These are phyloP conservation scores for Wickerhamiella allomyrinae DNA, from an alignment of 805 yeast species.

Conservation along the genomic window DNA sequence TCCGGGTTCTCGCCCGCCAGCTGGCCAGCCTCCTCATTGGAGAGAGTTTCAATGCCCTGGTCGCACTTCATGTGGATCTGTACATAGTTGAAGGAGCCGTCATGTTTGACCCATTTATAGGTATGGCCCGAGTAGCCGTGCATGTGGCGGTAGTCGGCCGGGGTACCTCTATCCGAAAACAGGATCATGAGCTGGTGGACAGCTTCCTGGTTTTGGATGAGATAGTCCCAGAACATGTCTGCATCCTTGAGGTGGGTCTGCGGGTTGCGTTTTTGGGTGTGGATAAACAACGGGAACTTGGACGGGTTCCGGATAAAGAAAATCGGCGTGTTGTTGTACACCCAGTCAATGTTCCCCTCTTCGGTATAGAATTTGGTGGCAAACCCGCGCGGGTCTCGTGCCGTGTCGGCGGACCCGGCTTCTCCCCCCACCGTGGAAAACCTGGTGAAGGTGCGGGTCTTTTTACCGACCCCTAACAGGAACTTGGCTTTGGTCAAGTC, in stretches of 20 bases:
- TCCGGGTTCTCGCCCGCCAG: slow-evolving; percentile 39
- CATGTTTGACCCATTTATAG: slow-evolving; percentile 39
- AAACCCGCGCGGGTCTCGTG: slow-evolving; percentile 60
- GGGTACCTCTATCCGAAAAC: slow-evolving; percentile 50
- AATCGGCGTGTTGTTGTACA: slow-evolving; percentile 57
- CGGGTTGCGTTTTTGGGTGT: slow-evolving; percentile 59
- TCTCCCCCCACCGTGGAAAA: slow-evolving; percentile 63
- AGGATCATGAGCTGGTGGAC: slow-evolving; percentile 43
- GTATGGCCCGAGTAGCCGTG: slow-evolving; percentile 55
- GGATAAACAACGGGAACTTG: slow-evolving; percentile 51
- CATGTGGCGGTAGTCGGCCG: slow-evolving; percentile 40
- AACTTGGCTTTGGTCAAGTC: slow-evolving; percentile 38
- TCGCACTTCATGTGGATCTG: slow-evolving; percentile 42
- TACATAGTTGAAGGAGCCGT: slow-evolving; percentile 39
- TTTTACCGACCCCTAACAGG: slow-evolving; percentile 62
- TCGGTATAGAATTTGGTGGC: slow-evolving; percentile 52
- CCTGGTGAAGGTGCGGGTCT: slow-evolving; percentile 47
- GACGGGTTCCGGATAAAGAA: slow-evolving; percentile 51
- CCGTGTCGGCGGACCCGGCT: slow-evolving; percentile 49
- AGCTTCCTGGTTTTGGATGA: slow-evolving; percentile 39
- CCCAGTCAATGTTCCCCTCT: slow-evolving; percentile 59
- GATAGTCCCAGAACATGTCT: slow-evolving; percentile 44
- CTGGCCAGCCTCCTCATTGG: slow-evolving; percentile 33
- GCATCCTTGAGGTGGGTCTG: slow-evolving; percentile 45
- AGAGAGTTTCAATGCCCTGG: slow-evolving; percentile 34